Percentiles rank a stretch among this genome's conserved stretches.
These are phyloP conservation scores for Suillus subalutaceus DNA, from an alignment of 768 basidiomycete species.

Conservation along the genomic window DNA sequence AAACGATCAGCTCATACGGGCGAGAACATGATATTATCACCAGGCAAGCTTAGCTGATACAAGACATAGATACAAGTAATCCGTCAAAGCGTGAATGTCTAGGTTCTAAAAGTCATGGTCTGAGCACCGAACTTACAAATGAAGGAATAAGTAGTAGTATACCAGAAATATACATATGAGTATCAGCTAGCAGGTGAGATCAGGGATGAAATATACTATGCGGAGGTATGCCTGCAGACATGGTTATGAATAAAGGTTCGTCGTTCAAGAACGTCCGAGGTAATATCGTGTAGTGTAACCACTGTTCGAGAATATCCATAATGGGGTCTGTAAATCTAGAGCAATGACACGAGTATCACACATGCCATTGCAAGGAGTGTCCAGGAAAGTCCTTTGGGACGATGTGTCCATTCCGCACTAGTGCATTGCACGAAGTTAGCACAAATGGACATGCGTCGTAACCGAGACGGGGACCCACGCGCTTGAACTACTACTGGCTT, in stretches of 20 bases:
- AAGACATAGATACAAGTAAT: background rate
- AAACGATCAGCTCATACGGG: background rate
- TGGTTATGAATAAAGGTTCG: background rate
- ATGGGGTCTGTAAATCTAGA: slow-evolving; percentile 12
- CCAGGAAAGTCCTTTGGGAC: slow-evolving; percentile 17
- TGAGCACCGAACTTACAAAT: background rate
- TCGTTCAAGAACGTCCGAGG: background rate
- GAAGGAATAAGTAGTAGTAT: background rate
- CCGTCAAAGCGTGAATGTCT: background rate
- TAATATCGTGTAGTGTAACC: background rate
- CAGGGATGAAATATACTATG: background rate
- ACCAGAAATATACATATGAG: background rate
- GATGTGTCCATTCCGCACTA: slow-evolving; percentile 21
- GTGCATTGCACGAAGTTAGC: background rate
- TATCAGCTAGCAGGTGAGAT: background rate
- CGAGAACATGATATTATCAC: background rate
- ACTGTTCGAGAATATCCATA: background rate
- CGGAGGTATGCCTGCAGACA: background rate
- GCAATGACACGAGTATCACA: slow-evolving; percentile 14
- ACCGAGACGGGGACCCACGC: slow-evolving; percentile 22
- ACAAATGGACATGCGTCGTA: slow-evolving; percentile 4
- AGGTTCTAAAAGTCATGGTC: background rate
- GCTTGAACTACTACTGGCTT: slow-evolving; percentile 28
- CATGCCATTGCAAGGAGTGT: slow-evolving; percentile 19
- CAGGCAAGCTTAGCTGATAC: background rate